phyloP scores from a whole-genome alignment of 441 rosid genomes.

The Gossypium aridum region DNA sequence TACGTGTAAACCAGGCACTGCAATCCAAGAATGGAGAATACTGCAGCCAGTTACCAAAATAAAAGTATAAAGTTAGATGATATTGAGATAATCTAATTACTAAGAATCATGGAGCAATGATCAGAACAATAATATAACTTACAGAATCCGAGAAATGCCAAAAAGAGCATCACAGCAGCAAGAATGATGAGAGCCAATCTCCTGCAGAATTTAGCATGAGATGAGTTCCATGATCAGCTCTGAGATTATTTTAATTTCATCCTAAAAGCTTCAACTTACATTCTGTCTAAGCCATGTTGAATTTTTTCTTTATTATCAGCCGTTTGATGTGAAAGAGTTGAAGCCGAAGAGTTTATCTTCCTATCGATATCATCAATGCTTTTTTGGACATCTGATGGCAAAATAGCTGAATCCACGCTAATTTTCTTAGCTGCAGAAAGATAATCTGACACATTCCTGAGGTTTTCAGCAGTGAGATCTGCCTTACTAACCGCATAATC shows the following conservation, averaged over 20 bases:
- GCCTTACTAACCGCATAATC: constrained; percentile 64
- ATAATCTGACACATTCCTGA: constrained; percentile 74
- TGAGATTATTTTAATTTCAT: neutral
- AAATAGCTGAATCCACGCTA: constrained; percentile 37
- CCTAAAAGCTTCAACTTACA: constrained; percentile 31
- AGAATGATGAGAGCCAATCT: constrained; percentile 64
- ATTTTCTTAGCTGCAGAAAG: constrained; percentile 55
- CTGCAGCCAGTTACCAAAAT: constrained; percentile 42
- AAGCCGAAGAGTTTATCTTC: constrained; percentile 64
- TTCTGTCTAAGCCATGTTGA: constrained; percentile 44
- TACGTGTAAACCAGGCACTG: constrained; percentile 79
- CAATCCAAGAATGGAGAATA: constrained; percentile 74
- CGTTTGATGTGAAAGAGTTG: constrained; percentile 49
- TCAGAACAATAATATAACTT: constrained; percentile 27
- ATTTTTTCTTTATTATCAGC: constrained; percentile 50
- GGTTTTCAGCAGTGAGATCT: constrained; percentile 58
- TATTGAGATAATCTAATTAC: neutral
- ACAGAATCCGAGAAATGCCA: constrained; percentile 89
- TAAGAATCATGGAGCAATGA: neutral
- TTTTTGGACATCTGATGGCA: constrained; percentile 37
- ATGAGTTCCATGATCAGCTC: neutral
- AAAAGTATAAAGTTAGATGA: constrained; percentile 6
- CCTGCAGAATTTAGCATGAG: constrained; percentile 35
- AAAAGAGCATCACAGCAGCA: constrained; percentile 80
- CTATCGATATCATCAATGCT: constrained; percentile 43